Conservation (phyloP, 371 early-diverging fungal genomes). For the Mucor ambiguus region DNA sequence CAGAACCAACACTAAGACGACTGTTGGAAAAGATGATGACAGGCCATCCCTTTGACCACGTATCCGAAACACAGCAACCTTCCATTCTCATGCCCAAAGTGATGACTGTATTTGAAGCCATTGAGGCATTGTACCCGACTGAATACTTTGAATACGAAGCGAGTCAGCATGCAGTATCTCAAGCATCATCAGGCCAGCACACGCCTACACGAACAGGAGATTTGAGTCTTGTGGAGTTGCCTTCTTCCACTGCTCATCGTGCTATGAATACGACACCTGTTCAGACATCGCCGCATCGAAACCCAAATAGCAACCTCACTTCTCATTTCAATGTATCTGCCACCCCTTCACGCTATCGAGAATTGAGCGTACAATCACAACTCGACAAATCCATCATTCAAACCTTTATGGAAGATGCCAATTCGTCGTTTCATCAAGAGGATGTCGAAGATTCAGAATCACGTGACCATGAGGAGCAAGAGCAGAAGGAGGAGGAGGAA, state of each 20-base stretch:
- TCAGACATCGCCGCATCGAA: not conserved
- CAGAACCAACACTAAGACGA: constrained; percentile 22
- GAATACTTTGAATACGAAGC: constrained; percentile 14
- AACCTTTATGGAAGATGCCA: constrained; percentile 10
- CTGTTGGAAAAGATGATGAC: constrained; percentile 19
- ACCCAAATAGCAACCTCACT: not conserved
- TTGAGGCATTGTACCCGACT: constrained; percentile 44
- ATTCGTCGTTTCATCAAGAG: constrained; percentile 9
- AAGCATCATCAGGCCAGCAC: not conserved
- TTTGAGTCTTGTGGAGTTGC: not conserved
- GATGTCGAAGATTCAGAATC: constrained; percentile 5
- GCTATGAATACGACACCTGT: not conserved
- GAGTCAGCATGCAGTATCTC: not conserved
- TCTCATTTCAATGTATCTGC: constrained; percentile 23
- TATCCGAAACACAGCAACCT: not conserved
- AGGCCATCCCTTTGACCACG: not conserved
- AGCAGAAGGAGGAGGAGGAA: not conserved
- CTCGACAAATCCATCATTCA: constrained; percentile 23
- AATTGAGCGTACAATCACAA: constrained; percentile 7
- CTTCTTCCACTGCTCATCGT: not conserved
- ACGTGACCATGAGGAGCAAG: not conserved
- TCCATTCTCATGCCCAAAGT: constrained; percentile 16
- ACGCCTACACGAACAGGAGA: not conserved
- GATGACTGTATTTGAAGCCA: constrained; percentile 51
- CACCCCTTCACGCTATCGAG: constrained; percentile 26